phyloP scores from a whole-genome alignment of 352 stramenopile species.

The Blastocystis sp. region DNA sequence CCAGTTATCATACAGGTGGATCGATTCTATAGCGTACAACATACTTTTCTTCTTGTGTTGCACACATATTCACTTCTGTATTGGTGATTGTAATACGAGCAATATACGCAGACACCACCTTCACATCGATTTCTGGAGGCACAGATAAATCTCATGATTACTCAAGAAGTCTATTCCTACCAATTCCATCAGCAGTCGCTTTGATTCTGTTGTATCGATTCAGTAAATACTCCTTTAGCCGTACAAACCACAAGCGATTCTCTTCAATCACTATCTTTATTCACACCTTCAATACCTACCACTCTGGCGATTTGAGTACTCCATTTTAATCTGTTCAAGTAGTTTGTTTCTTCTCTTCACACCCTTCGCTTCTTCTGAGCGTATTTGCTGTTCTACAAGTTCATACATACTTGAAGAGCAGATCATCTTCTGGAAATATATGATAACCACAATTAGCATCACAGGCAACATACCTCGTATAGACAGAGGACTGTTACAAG shows the following conservation, averaged over 20 bases:
- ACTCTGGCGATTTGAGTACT: background rate
- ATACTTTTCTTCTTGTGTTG: conserved; percentile 7
- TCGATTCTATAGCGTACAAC: conserved; percentile 28
- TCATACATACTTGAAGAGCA: background rate
- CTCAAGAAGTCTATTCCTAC: background rate
- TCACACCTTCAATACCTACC: background rate
- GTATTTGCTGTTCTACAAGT: conserved; percentile 2
- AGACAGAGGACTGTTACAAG: conserved; percentile 18
- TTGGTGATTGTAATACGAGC: background rate
- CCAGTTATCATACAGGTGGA: background rate
- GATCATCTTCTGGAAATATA: conserved; percentile 66
- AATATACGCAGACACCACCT: background rate
- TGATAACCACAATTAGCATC: conserved; percentile 46
- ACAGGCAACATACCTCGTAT: conserved; percentile 58
- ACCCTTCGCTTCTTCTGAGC: background rate
- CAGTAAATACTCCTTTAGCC: conserved; percentile 47
- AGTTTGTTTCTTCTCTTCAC: background rate
- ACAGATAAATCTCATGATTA: background rate
- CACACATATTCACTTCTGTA: background rate
- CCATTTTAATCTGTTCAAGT: background rate
- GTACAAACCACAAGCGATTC: conserved; percentile 49
- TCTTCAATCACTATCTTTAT: conserved; percentile 36
- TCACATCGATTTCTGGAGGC: background rate
- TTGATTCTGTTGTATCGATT: conserved; percentile 19
- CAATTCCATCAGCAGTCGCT: background rate